These are phyloP conservation scores for Suillus americanus DNA, from an alignment of 768 basidiomycete genomes.

Conservation along the genomic window DNA sequence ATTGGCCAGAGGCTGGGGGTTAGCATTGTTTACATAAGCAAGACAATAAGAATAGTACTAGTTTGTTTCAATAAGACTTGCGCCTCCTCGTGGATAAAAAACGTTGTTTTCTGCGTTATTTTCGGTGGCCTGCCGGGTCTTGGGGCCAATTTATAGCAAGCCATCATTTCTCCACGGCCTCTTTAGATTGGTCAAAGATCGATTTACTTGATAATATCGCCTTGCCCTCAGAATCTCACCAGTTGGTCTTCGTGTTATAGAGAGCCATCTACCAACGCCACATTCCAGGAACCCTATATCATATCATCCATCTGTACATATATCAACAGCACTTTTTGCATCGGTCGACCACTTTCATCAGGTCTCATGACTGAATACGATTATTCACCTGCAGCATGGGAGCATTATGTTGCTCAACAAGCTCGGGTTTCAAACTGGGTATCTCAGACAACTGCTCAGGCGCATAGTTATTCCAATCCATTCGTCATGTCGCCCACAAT, in stretches of 20 bases:
- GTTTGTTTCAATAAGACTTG: not conserved
- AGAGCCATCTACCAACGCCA: slow-evolving; percentile 1
- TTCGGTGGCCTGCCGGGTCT: slow-evolving; percentile 1
- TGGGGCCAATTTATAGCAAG: slow-evolving; percentile 9
- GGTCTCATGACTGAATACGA: slow-evolving; percentile 59
- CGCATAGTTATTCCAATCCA: slow-evolving; percentile 27
- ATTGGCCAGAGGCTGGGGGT: not conserved
- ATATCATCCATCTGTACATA: slow-evolving; percentile 14
- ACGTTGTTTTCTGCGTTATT: slow-evolving; percentile 7
- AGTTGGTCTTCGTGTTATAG: not conserved
- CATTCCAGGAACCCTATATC: not conserved
- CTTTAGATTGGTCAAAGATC: slow-evolving; percentile 12
- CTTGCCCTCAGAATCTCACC: not conserved
- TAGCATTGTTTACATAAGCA: not conserved
- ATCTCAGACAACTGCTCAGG: slow-evolving; percentile 35
- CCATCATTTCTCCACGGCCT: slow-evolving; percentile 1
- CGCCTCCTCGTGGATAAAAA: slow-evolving; percentile 11
- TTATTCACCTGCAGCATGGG: slow-evolving; percentile 54
- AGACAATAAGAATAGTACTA: not conserved
- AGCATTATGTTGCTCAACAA: slow-evolving; percentile 47
- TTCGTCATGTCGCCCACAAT: slow-evolving; percentile 28
- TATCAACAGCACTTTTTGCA: slow-evolving; percentile 13
- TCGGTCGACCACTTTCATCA: slow-evolving; percentile 7
- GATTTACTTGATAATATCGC: slow-evolving; percentile 7
- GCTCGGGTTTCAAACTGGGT: slow-evolving; percentile 52